Evolutionary conservation across 1,284 basidiomycete genomes (phyloP), one percentile per base, ranked within the genome.

Genomic region (Austroboletus niveus): DNA sequence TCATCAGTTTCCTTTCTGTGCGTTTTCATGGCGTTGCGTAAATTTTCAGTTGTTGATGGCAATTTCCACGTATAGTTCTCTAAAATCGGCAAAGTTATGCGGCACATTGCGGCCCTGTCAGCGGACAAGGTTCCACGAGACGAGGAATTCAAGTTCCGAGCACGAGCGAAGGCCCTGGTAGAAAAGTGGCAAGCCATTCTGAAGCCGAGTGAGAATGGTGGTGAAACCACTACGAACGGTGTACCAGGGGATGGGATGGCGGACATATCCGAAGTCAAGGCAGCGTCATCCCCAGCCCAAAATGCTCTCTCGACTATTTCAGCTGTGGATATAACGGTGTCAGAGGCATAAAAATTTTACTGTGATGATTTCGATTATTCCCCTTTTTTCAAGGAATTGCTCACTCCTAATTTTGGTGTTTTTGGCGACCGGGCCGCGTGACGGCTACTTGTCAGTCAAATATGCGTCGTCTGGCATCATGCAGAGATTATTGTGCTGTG

Each of bases 81-180:
- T 56, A 98, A 98, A 78, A 97, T 98, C 65, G 93, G 91, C 73
- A 98, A 98, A 74, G 95, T 99, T 47, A 95, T 98, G 91, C 91
- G 94, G 66, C 92, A 94, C 72, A 95, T 98, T 62, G 80, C 89
- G 42, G 79, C 84, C 30, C 77, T 95, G 20, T 57, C 74, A 17
- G 74, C 74, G 39, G 79, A 80, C 20, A 81, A 77, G 64, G 85
- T 97, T 24, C 93, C 95, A 12, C 78, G 85, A 51, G 89, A 98
- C 64, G 85, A 83, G 35, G 86, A 96, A 67, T 92, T 87, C 78
- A 80, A 89, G 60, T 95, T 98, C 79, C 85, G 85, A 49, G 80
- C 86, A 27, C 87, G 95, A 45, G 87, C 88, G 2, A 82, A 84
- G 61, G 77, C 77, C 2, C 72, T 90, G 24, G 85, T 91, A 38